Evolutionary conservation across 371 early-diverging fungal genomes (phyloP), one percentile per base, ranked within the genome.

Genomic region (Mucor saturninus): DNA sequence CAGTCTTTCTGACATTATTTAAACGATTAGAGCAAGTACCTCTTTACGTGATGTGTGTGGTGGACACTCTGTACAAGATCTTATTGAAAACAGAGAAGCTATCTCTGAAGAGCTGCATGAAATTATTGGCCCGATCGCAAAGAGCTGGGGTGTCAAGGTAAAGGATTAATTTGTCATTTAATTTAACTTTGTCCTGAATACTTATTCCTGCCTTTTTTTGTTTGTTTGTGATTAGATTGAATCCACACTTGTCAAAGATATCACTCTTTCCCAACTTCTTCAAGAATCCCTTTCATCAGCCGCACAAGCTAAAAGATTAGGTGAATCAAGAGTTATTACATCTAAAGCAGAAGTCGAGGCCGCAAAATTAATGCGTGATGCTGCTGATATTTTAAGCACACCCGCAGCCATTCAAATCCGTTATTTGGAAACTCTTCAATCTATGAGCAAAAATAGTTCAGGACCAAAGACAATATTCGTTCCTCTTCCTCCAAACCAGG

Each of bases 291-390:
- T 97, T 39, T 86, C 94, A 6, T 85, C 93, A 5, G 97, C 97
- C n/a, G 97, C 97, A 35, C 94, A 94, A 62, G 93, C 92, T 51
- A 87, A 91, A 65, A 82, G 97, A 21, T 77, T 94, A 29, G 97
- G 96, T 40, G 91, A 95, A 72, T 85, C 90, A 37, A 95, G 94
- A 77, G 87, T 97, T 42, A 97, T 96, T 65, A 86, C 90, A 28
- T 97, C 97, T 0, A 76, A 86, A 61, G 96, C 97, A 9, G 97
- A 96, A 64, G 96, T 97, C 2, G 92, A 95, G 38, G 81, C 93
- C 7, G 96, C 97, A 21, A 95, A 91, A 66, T 71, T 97, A 54
- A 97, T 96, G 97, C 82, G 96, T 46, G 91, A 96, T 63, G 95
- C 97, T 13, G 89, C 93, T 0, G 89, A 90, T 61, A 83, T 91